Conservation (phyloP, 2,329 filamentous ascomycete species). For the Uncinocarpus reesii region DNA sequence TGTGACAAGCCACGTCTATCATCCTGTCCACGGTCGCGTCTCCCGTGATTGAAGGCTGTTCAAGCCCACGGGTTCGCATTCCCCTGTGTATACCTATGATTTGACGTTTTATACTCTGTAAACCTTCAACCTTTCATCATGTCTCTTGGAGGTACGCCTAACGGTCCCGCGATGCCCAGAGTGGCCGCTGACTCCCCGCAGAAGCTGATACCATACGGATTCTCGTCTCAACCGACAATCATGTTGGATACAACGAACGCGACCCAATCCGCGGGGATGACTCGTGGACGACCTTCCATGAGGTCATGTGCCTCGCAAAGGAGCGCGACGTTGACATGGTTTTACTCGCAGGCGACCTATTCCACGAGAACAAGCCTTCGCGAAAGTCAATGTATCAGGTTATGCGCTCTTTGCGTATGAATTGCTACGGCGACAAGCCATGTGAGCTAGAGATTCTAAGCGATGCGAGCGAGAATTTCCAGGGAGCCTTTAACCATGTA, state of each 20-base stretch:
- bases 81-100: too few relatives aligned
- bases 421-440: conserved; percentile 89
- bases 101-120: too few relatives aligned
- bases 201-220: conserved; percentile 82
- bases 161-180: neutral
- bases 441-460: conserved; percentile 92
- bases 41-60: too few relatives aligned
- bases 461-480: conserved; percentile 83
- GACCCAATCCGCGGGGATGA: conserved; percentile 92
- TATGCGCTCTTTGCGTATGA: conserved; percentile 85
- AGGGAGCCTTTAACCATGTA: conserved; percentile 80
- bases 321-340: conserved; percentile 95
- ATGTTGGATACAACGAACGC: conserved; percentile 92
- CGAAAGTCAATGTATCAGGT: conserved; percentile 95
- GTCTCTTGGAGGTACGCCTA: conserved; percentile 7
- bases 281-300: conserved; percentile 92
- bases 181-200: conserved; percentile 19
- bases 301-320: conserved; percentile 81
- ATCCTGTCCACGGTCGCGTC: too few relatives aligned
- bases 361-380: conserved; percentile 96
- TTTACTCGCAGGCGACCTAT: conserved; percentile 83
- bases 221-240: conserved; percentile 87
- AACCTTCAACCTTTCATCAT: neutral
- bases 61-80: too few relatives aligned
- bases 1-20: too few relatives aligned